phyloP scores from a whole-genome alignment of 73 alveolate species.

The Urostyla sp. region DNA sequence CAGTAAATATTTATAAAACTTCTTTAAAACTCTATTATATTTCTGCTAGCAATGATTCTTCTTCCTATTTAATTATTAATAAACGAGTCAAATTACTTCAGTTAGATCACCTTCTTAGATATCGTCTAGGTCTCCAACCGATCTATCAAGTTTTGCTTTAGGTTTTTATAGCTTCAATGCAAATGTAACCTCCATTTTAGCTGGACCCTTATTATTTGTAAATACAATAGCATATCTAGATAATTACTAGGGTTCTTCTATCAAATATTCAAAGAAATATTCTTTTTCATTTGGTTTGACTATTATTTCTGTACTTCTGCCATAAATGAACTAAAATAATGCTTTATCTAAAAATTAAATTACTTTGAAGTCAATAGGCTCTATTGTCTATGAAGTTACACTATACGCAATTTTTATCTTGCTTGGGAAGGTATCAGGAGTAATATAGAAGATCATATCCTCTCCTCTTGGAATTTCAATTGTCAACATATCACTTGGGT shows the following conservation, averaged over 20 bases:
- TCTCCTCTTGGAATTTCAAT: conserved; percentile 27
- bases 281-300: not conserved
- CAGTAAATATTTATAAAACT: conserved; percentile 31
- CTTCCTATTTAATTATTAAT: conserved; percentile 34
- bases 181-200: conserved; percentile 12
- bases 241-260: not conserved
- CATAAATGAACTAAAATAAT: conserved; percentile 22
- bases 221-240: conserved; percentile 25
- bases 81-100: not conserved
- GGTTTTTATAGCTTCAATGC: conserved; percentile 25
- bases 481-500: conserved; percentile 46
- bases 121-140: conserved; percentile 8
- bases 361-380: conserved; percentile 22
- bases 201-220: not conserved
- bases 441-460: conserved; percentile 31
- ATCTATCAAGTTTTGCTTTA: not conserved
- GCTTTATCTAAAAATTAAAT: not conserved
- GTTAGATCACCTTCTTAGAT: not conserved
- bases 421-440: conserved; percentile 16
- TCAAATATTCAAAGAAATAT: conserved; percentile 34
- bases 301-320: conserved; percentile 1
- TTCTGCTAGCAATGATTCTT: conserved; percentile 9
- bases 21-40: conserved; percentile 3
- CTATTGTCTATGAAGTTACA: conserved; percentile 1
- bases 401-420: conserved; percentile 31